Percentiles rank a stretch among this genome's conserved stretches.
Conservation (phyloP, 495 filamentous ascomycete species). For the Penicillium flavigenum region DNA sequence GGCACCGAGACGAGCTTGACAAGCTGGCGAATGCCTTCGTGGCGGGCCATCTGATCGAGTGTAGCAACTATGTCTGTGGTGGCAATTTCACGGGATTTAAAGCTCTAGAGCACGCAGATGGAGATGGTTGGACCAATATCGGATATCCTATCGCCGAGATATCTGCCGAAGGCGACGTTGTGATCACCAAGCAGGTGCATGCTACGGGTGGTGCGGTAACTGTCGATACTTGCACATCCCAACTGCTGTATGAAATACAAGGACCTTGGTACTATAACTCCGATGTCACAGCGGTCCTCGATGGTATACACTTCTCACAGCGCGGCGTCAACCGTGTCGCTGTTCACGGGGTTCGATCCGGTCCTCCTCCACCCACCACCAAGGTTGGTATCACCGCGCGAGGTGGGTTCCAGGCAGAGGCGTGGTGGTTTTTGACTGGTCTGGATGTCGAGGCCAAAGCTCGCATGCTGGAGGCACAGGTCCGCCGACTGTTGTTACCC, state of each 20-base stretch:
- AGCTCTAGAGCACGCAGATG: conserved; percentile 30
- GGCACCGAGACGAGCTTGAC: conserved; percentile 44
- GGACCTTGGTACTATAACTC: conserved; percentile 58
- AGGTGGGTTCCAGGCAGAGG: conserved; percentile 50
- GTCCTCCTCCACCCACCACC: conserved; percentile 52
- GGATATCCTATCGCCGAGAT: conserved; percentile 62
- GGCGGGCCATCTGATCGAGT: conserved; percentile 57
- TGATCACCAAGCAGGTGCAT: conserved; percentile 46
- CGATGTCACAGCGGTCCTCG: conserved; percentile 55
- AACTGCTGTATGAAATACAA: conserved; percentile 62
- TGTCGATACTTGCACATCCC: conserved; percentile 53
- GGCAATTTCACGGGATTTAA: conserved; percentile 61
- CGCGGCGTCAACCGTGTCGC: conserved; percentile 38
- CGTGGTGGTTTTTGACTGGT: conserved; percentile 41
- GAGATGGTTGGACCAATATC: conserved; percentile 46
- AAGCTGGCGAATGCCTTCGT: conserved; percentile 53
- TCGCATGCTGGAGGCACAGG: conserved; percentile 42
- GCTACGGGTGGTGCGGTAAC: conserved; percentile 39
- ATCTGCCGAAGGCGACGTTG: conserved; percentile 43
- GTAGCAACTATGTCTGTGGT: conserved; percentile 54
- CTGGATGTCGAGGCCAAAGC: conserved; percentile 50
- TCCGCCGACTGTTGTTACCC: conserved; percentile 24
- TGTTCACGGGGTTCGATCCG: conserved; percentile 30
- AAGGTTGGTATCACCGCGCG: conserved; percentile 54
- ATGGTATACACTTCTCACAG: conserved; percentile 48